A percentile compares a stretch with the other conserved stretches of the same genome.
These are phyloP conservation scores for Endoconidiophora laricicola DNA, from an alignment of 2,329 filamentous ascomycete genomes.

Conservation along the genomic window DNA sequence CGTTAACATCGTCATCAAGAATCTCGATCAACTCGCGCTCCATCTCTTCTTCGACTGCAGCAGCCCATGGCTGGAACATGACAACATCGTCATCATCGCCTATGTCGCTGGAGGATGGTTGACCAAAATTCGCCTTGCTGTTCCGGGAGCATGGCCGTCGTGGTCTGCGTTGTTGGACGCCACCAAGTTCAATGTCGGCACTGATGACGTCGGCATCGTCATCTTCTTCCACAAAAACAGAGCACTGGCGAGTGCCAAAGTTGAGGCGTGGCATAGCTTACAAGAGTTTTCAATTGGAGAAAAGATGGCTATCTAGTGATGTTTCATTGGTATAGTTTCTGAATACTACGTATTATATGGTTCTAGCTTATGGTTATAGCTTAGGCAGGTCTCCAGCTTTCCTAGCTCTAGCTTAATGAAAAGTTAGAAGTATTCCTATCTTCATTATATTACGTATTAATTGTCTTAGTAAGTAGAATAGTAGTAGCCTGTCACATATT, in stretches of 20 bases:
- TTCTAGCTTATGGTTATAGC: not conserved
- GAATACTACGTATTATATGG: no score
- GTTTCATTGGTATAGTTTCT: no score
- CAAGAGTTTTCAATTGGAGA: not conserved
- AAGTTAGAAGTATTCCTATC: no score
- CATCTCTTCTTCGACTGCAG: constrained; percentile 9
- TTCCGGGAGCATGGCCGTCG: not conserved
- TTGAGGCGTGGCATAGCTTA: constrained; percentile 7
- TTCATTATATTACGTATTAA: not conserved
- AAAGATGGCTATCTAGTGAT: not conserved
- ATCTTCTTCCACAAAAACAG: constrained; percentile 1
- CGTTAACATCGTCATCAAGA: constrained; percentile 16
- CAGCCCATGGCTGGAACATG: constrained; percentile 4
- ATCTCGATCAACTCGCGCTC: constrained; percentile 21
- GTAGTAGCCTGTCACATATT: no score
- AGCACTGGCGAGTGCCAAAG: constrained; percentile 2
- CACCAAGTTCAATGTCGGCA: constrained; percentile 2
- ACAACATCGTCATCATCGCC: constrained; percentile 3
- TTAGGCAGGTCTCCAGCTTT: not conserved
- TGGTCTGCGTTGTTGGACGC: not conserved
- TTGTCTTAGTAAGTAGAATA: not conserved
- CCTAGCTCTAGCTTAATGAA: not conserved
- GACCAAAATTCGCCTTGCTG: no score
- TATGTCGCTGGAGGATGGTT: no score
- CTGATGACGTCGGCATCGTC: not conserved